These are phyloP conservation scores for Stygiomarasmius scandens DNA, from an alignment of 1,284 basidiomycete genomes.

Conservation along the genomic window DNA sequence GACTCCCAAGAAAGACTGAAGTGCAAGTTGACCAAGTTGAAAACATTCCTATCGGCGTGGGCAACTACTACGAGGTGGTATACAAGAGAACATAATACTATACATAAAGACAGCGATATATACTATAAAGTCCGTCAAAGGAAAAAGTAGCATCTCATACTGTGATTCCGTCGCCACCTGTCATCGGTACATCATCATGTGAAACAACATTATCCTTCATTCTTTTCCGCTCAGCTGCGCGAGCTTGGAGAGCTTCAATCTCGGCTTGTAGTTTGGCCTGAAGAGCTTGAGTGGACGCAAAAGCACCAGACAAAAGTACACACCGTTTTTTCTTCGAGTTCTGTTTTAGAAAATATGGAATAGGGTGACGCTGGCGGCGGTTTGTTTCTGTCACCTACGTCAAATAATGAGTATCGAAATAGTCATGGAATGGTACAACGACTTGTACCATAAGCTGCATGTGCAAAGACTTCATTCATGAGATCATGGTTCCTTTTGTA, in stretches of 20 bases:
- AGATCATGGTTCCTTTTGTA: constrained; percentile 80
- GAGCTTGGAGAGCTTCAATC: constrained; percentile 46
- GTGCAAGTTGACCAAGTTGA: too few species aligned
- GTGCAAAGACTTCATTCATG: constrained; percentile 78
- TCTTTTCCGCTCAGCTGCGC: constrained; percentile 33
- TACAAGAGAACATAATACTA: too few species aligned
- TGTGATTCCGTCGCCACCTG: too few species aligned
- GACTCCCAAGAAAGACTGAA: too few species aligned
- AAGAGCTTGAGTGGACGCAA: constrained; percentile 3
- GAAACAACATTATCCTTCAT: not conserved
- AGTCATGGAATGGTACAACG: constrained; percentile 8
- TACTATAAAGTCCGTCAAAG: too few species aligned
- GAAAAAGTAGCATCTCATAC: too few species aligned
- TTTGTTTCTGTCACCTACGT: constrained; percentile 49
- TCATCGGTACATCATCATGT: not conserved
- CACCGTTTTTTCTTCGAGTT: constrained; percentile 63
- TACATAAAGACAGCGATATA: too few species aligned
- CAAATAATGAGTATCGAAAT: not conserved
- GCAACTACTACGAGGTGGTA: too few species aligned
- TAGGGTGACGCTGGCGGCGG: constrained; percentile 47
- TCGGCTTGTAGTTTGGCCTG: constrained; percentile 53
- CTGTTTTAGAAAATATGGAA: constrained; percentile 59
- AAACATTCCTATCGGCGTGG: too few species aligned
- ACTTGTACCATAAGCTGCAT: constrained; percentile 64
- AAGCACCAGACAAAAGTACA: constrained; percentile 24